Conservation (phyloP, 2,329 filamentous ascomycete species). For the Fusarium lyarnte region DNA sequence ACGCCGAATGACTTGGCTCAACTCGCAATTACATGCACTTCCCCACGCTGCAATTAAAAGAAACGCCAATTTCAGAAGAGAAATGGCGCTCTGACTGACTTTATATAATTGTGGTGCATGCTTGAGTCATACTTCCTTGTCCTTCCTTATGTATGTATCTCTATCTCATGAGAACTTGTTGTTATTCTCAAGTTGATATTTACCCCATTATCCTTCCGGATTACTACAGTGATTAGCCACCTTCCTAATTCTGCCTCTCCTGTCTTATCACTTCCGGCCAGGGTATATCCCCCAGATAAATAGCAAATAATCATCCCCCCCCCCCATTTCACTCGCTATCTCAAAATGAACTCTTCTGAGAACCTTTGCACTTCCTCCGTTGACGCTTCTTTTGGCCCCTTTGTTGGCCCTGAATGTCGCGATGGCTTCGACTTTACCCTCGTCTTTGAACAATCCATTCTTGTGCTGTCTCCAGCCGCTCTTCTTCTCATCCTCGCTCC, state of each 20-base stretch:
- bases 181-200: neutral
- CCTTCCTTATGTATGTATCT: too few relatives aligned
- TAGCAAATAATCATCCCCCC: neutral
- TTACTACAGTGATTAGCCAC: conserved; percentile 9
- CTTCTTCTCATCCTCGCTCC: conserved; percentile 47
- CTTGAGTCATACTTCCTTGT: conserved; percentile 9
- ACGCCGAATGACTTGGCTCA: conserved; percentile 35
- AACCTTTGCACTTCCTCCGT: conserved; percentile 32
- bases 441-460: conserved; percentile 54
- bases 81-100: neutral
- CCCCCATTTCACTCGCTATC: neutral
- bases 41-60: neutral
- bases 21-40: neutral
- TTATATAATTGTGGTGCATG: neutral
- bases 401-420: conserved; percentile 45
- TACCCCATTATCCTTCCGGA: neutral
- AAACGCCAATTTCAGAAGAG: neutral
- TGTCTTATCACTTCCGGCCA: neutral
- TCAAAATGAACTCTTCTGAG: conserved; percentile 38
- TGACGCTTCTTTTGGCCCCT: conserved; percentile 42
- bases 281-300: neutral
- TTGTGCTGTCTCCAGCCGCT: conserved; percentile 46
- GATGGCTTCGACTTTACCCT: conserved; percentile 61
- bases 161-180: neutral
- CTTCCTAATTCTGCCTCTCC: conserved; percentile 24